Evolutionary conservation across 2,329 filamentous ascomycete genomes (phyloP).

Genomic region (Pseudodiploospora longispora): DNA sequence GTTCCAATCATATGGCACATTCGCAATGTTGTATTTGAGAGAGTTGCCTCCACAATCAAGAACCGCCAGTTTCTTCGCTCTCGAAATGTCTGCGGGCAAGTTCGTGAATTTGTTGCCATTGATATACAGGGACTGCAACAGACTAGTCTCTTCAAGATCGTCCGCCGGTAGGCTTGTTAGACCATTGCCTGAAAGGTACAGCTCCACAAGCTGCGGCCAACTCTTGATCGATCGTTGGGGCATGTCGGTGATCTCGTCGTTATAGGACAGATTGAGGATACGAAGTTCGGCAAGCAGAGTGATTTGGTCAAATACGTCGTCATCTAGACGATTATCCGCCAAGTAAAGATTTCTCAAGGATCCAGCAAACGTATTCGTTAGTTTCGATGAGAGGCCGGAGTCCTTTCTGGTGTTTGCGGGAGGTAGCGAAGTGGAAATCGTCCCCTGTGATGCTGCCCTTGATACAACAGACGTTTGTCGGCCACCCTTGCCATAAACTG

Average conservation of each 20-base stretch:
- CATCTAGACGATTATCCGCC: constrained; percentile 88
- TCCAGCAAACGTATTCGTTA: constrained; percentile 79
- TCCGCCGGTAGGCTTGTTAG: constrained; percentile 86
- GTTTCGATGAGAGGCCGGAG: constrained; percentile 71
- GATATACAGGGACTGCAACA: constrained; percentile 84
- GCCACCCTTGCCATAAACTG: constrained; percentile 68
- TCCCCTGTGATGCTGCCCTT: constrained; percentile 42
- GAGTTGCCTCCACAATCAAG: constrained; percentile 92
- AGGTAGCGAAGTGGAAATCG: constrained; percentile 28
- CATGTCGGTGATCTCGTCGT: constrained; percentile 79
- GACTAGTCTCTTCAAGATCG: constrained; percentile 82
- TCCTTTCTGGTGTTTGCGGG: constrained; percentile 66
- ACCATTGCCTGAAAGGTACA: constrained; percentile 94
- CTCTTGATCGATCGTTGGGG: constrained; percentile 79
- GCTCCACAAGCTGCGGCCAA: constrained; percentile 83
- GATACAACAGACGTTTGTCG: constrained; percentile 80
- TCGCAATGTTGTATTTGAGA: constrained; percentile 97
- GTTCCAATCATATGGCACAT: constrained; percentile 99
- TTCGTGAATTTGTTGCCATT: constrained; percentile 98
- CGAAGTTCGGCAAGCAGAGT: constrained; percentile 74
- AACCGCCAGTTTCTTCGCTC: constrained; percentile 84
- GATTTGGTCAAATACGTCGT: constrained; percentile 91
- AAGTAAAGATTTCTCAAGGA: constrained; percentile 79
- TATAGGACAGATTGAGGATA: constrained; percentile 89
- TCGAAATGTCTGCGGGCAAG: constrained; percentile 86